Conservation (phyloP, 805 yeast species). For the Candida easanensis region DNA sequence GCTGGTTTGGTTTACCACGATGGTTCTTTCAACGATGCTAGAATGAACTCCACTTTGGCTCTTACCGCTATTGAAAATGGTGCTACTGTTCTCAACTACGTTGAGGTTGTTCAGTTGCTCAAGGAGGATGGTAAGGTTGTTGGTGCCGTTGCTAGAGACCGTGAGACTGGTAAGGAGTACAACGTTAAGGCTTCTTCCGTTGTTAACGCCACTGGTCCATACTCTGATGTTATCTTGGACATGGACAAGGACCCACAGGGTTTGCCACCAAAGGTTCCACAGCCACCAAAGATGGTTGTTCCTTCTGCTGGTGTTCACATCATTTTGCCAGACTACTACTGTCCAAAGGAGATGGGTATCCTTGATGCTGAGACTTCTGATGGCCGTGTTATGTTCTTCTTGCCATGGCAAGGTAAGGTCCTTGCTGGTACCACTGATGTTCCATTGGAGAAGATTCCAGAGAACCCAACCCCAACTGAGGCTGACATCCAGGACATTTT, state of each 20-base stretch:
- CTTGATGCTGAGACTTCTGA: constrained; percentile 90
- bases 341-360: constrained; percentile 84
- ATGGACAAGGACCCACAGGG: constrained; percentile 78
- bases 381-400: constrained; percentile 94
- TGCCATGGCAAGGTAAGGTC: constrained; percentile 98
- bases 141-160: constrained; percentile 77
- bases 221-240: constrained; percentile 77
- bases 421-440: constrained; percentile 96
- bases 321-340: constrained; percentile 87
- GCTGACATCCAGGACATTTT: constrained; percentile 86
- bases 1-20: constrained; percentile 94
- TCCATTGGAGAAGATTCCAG: constrained; percentile 68
- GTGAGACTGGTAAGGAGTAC: constrained; percentile 62
- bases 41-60: constrained; percentile 86
- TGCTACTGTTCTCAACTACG: constrained; percentile 85
- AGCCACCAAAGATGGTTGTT: constrained; percentile 76
- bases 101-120: constrained; percentile 71
- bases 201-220: constrained; percentile 94
- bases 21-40: constrained; percentile 89
- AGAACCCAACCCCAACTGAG: constrained; percentile 80
- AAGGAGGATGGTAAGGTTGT: constrained; percentile 63
- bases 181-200: constrained; percentile 67
- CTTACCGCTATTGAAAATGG: constrained; percentile 83
- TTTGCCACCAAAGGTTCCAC: constrained; percentile 49
- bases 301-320: constrained; percentile 95